Evolutionary conservation across 1,139 yeast species (phyloP).

Genomic region (Fermentozyma sake): DNA sequence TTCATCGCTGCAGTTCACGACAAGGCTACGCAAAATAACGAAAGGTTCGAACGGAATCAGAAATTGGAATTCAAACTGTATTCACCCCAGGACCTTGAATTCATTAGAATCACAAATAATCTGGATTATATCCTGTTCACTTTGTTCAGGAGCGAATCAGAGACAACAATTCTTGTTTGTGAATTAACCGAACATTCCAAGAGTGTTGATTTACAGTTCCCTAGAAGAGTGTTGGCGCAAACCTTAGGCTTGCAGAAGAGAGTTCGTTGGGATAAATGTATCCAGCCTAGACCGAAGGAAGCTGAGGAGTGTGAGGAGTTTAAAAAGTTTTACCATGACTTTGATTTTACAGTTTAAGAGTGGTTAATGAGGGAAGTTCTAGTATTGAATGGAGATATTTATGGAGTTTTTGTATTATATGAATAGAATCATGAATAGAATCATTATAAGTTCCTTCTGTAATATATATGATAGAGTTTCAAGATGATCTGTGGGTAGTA

Average conservation of each 20-base stretch:
- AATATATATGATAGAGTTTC: too few relatives aligned
- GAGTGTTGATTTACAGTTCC: conserved; percentile 67
- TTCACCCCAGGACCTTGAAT: conserved; percentile 16
- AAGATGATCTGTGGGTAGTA: too few relatives aligned
- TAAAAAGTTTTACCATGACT: conserved; percentile 43
- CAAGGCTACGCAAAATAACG: conserved; percentile 46
- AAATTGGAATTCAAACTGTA: conserved; percentile 36
- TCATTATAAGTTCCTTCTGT: too few relatives aligned
- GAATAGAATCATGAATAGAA: too few relatives aligned
- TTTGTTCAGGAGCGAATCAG: conserved; percentile 14
- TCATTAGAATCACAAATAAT: conserved; percentile 27
- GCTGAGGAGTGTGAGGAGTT: conserved; percentile 56
- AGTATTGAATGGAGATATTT: too few relatives aligned
- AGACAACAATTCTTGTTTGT: conserved; percentile 18
- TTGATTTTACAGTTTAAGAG: conserved; percentile 35
- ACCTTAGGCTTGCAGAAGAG: conserved; percentile 57
- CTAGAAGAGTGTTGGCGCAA: conserved; percentile 68
- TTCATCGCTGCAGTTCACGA: conserved; percentile 33
- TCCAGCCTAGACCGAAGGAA: conserved; percentile 56
- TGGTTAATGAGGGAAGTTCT: too few relatives aligned
- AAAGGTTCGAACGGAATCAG: conserved; percentile 40
- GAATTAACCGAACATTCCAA: conserved; percentile 20
- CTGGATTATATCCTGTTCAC: conserved; percentile 41
- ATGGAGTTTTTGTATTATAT: too few relatives aligned
- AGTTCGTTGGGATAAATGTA: conserved; percentile 69